Conservation (phyloP, 352 stramenopile genomes). For the Globisporangium splendens region DNA sequence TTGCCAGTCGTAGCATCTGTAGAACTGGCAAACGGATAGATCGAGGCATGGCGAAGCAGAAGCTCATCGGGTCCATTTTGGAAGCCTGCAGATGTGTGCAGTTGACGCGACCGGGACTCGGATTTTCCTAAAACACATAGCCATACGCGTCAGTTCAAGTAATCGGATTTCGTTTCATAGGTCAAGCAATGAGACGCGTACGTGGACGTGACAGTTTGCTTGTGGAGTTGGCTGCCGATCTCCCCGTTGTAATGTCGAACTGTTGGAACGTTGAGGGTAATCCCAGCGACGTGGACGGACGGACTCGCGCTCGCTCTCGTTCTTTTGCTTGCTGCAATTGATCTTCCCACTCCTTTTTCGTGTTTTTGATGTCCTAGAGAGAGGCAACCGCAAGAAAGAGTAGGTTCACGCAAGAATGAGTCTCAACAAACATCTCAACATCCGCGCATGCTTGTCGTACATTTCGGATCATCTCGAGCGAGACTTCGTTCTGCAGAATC, state of each 20-base stretch:
- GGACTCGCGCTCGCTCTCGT: conserved; percentile 28
- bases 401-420: neutral
- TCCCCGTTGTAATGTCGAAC: conserved; percentile 2
- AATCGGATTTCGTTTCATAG: no score
- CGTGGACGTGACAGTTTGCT: conserved; percentile 9
- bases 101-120: conserved; percentile 19
- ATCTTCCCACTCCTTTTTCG: conserved; percentile 72
- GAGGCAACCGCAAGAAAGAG: neutral
- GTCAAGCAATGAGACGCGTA: neutral
- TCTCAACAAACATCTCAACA: neutral
- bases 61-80: conserved; percentile 38
- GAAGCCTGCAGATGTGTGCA: conserved; percentile 59
- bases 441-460: conserved; percentile 16
- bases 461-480: conserved; percentile 79
- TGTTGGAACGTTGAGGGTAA: conserved; percentile 16
- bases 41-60: conserved; percentile 30
- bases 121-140: neutral
- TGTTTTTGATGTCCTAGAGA: conserved; percentile 68
- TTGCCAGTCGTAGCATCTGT: neutral
- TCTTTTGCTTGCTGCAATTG: conserved; percentile 51
- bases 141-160: neutral
- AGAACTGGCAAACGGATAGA: conserved; percentile 21
- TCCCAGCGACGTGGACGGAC: conserved; percentile 57
- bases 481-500: conserved; percentile 84
- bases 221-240: neutral